Conservation (phyloP, 1,284 basidiomycete genomes). For the Papiliotrema nemorosa region DNA sequence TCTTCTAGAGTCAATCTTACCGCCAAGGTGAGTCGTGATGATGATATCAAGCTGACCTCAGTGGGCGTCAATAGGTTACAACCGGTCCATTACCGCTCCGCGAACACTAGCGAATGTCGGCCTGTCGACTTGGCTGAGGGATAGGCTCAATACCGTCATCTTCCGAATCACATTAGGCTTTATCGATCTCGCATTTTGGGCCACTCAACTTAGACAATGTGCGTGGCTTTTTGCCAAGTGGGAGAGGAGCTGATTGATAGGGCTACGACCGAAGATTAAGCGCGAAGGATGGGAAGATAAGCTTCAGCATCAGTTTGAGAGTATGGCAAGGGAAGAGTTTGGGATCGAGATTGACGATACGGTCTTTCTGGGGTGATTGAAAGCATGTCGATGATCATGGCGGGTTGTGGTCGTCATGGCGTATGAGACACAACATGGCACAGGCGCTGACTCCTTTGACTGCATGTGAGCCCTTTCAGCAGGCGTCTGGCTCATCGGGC, state of each 20-base stretch:
- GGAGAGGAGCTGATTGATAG: slow-evolving; percentile 9
- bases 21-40: slow-evolving; percentile 58
- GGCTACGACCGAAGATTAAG: slow-evolving; percentile 42
- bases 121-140: slow-evolving; percentile 41
- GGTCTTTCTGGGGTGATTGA: slow-evolving; percentile 44
- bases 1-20: slow-evolving; percentile 83
- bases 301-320: slow-evolving; percentile 46
- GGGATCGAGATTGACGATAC: slow-evolving; percentile 52
- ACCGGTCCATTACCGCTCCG: slow-evolving; percentile 57
- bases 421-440: no score
- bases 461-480: no score
- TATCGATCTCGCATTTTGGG: slow-evolving; percentile 51
- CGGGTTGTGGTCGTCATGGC: no score
- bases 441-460: no score
- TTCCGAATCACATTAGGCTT: slow-evolving; percentile 49
- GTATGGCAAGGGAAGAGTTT: slow-evolving; percentile 53
- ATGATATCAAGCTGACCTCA: slow-evolving; percentile 45
- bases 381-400: no score
- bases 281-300: slow-evolving; percentile 44
- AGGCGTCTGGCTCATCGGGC: no score
- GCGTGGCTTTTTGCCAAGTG: slow-evolving; percentile 12
- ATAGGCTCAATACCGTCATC: slow-evolving; percentile 43
- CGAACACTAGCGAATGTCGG: slow-evolving; percentile 45
- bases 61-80: slow-evolving; percentile 51
- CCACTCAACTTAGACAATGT: slow-evolving; percentile 44